A percentile compares a stretch with the other conserved stretches of the same genome.
Conservation (phyloP, 2,329 filamentous ascomycete genomes). For the Pyrenophora graminea region DNA sequence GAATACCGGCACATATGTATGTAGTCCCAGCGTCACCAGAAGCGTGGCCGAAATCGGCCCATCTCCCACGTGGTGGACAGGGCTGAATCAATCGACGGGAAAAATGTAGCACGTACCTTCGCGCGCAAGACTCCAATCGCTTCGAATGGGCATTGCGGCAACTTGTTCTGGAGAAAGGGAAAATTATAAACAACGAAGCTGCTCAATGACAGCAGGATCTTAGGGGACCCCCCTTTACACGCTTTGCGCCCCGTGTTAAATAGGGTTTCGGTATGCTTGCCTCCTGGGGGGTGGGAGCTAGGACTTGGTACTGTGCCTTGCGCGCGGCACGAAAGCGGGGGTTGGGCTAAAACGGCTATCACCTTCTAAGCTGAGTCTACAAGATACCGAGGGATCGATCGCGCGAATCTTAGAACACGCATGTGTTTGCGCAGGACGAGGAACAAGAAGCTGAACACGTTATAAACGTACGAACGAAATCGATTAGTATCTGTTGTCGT, state of each 20-base stretch:
- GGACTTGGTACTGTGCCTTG: background rate
- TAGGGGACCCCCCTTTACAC: background rate
- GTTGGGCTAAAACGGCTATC: slow-evolving; percentile 1
- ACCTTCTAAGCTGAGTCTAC: background rate
- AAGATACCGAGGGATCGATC: slow-evolving; percentile 1
- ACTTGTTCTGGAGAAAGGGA: background rate
- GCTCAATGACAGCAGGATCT: background rate
- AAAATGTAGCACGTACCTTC: slow-evolving; percentile 37
- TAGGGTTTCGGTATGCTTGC: background rate
- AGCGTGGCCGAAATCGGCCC: background rate
- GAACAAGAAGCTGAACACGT: background rate
- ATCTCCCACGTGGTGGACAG: background rate
- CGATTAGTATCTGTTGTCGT: background rate
- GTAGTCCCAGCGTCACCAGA: background rate
- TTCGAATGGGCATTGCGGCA: slow-evolving; percentile 43
- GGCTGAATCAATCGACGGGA: background rate
- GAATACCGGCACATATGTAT: too few species aligned
- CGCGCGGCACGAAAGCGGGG: slow-evolving; percentile 3
- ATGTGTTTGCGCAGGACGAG: background rate
- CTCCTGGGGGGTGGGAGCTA: background rate
- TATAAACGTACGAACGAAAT: background rate
- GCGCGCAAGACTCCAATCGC: slow-evolving; percentile 45
- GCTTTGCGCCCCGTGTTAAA: background rate
- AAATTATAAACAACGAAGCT: background rate
- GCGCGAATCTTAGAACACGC: background rate